Evolutionary conservation across 768 basidiomycete genomes (phyloP).

Genomic region (Lentinula sp.): DNA sequence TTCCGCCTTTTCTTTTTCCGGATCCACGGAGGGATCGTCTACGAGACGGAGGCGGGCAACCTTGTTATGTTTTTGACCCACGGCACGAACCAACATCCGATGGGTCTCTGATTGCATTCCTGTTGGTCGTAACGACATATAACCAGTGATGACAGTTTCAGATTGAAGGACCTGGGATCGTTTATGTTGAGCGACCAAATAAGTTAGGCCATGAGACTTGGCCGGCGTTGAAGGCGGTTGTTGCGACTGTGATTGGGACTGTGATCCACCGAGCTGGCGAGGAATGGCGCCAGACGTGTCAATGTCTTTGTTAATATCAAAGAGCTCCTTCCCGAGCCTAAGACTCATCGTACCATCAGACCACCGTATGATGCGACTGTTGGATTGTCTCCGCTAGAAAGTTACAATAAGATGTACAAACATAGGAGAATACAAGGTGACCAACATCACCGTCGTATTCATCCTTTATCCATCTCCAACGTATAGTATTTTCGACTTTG

Average conservation of each 20-base stretch:
- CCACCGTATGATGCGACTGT: constrained; percentile 90
- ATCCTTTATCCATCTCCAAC: constrained; percentile 92
- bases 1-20: constrained; percentile 68
- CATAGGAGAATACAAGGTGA: constrained; percentile 10
- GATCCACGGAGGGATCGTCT: constrained; percentile 71
- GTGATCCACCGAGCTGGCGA: constrained; percentile 49
- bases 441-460: constrained; percentile 71
- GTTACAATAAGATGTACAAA: not conserved
- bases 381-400: constrained; percentile 74
- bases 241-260: constrained; percentile 35
- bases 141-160: constrained; percentile 77
- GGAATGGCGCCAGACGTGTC: constrained; percentile 69
- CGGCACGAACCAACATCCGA: constrained; percentile 80
- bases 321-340: constrained; percentile 88
- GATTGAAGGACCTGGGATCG: constrained; percentile 82
- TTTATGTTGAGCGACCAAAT: constrained; percentile 87
- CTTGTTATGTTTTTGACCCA: constrained; percentile 81
- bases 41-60: constrained; percentile 74
- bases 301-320: constrained; percentile 78
- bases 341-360: constrained; percentile 91
- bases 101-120: constrained; percentile 90
- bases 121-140: constrained; percentile 79
- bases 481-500: constrained; percentile 88
- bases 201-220: constrained; percentile 74
- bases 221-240: constrained; percentile 23